phyloP scores from a whole-genome alignment of 2,329 filamentous ascomycete genomes.

The Exophiala sp. region DNA sequence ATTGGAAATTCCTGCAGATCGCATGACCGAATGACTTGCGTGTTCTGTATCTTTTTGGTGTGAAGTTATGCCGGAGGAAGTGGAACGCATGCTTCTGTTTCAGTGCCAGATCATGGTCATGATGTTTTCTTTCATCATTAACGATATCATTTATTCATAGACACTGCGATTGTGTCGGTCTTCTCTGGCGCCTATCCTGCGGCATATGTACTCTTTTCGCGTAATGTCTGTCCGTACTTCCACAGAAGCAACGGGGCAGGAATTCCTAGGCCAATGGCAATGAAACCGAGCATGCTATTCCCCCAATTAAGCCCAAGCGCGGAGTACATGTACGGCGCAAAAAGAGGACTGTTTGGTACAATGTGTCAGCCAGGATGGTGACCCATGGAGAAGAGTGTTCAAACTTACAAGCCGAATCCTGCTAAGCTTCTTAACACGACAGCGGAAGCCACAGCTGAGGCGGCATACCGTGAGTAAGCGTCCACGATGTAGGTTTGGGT shows the following conservation, averaged over 20 bases:
- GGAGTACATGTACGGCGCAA: conserved; percentile 41
- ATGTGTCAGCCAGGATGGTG: background rate
- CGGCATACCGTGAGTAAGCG: conserved; percentile 40
- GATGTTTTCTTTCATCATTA: too few species aligned
- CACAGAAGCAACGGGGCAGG: conserved; percentile 52
- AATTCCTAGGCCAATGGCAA: conserved; percentile 39
- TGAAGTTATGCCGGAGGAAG: too few species aligned
- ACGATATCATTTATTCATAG: too few species aligned
- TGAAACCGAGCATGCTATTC: conserved; percentile 39
- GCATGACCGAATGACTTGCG: too few species aligned
- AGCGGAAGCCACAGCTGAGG: conserved; percentile 38
- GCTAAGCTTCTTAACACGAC: conserved; percentile 37
- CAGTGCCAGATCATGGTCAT: too few species aligned
- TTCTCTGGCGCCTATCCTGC: conserved; percentile 32
- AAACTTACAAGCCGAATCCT: conserved; percentile 37
- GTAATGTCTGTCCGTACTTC: conserved; percentile 47
- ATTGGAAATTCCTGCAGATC: too few species aligned
- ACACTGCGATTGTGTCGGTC: background rate
- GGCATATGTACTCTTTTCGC: conserved; percentile 49
- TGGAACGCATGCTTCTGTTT: too few species aligned
- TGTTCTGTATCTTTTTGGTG: too few species aligned
- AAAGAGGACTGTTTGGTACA: conserved; percentile 32
- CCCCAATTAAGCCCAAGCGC: conserved; percentile 40
- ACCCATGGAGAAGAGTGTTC: background rate
- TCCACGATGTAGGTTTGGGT: conserved; percentile 46